Evolutionary conservation across 2,329 filamentous ascomycete genomes (phyloP).

Genomic region (Xylaria sp.): DNA sequence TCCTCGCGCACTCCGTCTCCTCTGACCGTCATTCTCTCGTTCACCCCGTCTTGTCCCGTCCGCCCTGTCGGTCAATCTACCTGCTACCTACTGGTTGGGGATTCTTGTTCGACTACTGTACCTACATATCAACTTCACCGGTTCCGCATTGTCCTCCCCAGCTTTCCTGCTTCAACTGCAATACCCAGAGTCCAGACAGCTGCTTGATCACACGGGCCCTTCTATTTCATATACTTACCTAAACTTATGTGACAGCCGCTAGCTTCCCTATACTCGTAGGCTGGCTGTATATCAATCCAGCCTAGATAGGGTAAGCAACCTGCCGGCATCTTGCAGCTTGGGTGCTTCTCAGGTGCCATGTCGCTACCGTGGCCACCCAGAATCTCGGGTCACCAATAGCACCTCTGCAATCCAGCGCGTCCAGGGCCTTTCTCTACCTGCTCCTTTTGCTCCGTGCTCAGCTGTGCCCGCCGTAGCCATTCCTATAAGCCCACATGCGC

Average conservation of each 20-base stretch:
- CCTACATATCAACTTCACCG: not conserved
- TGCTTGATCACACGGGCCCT: conserved; percentile 8
- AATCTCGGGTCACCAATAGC: conserved; percentile 40
- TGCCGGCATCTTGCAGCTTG: conserved; percentile 35
- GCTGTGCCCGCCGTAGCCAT: conserved; percentile 14
- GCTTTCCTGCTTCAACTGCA: not conserved
- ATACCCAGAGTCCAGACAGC: not conserved
- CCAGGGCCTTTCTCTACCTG: conserved; percentile 8
- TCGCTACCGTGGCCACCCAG: conserved; percentile 39
- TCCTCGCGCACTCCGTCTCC: conserved; percentile 13
- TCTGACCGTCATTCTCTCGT: conserved; percentile 19
- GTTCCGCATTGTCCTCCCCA: conserved; percentile 1
- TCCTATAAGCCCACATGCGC: conserved; percentile 28
- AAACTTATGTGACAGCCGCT: not conserved
- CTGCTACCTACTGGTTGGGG: not conserved
- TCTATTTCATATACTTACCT: conserved; percentile 9
- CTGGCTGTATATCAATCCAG: conserved; percentile 10
- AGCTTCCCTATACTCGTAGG: conserved; percentile 11
- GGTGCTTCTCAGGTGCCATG: conserved; percentile 37
- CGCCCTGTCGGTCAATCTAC: not conserved
- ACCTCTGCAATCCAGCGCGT: conserved; percentile 22
- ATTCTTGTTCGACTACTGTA: conserved; percentile 1
- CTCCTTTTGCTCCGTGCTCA: conserved; percentile 18
- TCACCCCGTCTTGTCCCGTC: not conserved
- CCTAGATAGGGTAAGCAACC: conserved; percentile 10